These are phyloP conservation scores for Rhodomyrtus tomentosa DNA, from an alignment of 345 rosid species.

Conservation along the genomic window DNA sequence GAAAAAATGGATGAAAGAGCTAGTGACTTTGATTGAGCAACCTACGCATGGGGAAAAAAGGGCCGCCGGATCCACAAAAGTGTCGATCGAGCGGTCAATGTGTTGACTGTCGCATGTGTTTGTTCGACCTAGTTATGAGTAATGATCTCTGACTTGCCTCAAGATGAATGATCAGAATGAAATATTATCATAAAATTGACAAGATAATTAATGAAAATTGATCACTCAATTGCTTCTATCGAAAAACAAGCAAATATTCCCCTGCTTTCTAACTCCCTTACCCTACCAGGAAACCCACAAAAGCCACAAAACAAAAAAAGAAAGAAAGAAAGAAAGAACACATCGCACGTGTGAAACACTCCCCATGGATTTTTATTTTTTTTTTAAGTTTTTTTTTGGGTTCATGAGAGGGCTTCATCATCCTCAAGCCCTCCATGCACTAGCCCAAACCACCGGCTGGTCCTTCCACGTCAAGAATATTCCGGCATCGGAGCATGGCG, in stretches of 20 bases:
- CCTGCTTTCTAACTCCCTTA: not conserved
- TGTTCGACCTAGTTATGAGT: not conserved
- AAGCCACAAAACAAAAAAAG: too few relatives aligned
- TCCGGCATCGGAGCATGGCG: conserved; percentile 58
- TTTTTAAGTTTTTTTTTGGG: too few relatives aligned
- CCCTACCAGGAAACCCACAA: not conserved
- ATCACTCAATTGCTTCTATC: not conserved
- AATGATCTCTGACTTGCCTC: not conserved
- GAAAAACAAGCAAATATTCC: not conserved
- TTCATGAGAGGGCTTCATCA: not conserved
- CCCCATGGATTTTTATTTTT: not conserved
- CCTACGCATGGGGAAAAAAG: not conserved
- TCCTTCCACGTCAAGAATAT: conserved; percentile 93
- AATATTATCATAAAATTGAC: not conserved
- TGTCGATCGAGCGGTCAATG: not conserved
- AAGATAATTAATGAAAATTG: not conserved
- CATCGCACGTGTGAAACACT: not conserved
- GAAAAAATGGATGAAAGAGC: not conserved
- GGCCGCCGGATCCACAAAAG: not conserved
- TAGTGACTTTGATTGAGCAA: not conserved
- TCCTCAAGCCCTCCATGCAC: conserved; percentile 72
- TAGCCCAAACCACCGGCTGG: conserved; percentile 91
- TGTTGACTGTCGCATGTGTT: not conserved
- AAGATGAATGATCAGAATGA: not conserved
- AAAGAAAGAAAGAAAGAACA: not conserved